Evolutionary conservation across 2,329 filamentous ascomycete species (phyloP).

Genomic region (Sclerotinia nivalis): DNA sequence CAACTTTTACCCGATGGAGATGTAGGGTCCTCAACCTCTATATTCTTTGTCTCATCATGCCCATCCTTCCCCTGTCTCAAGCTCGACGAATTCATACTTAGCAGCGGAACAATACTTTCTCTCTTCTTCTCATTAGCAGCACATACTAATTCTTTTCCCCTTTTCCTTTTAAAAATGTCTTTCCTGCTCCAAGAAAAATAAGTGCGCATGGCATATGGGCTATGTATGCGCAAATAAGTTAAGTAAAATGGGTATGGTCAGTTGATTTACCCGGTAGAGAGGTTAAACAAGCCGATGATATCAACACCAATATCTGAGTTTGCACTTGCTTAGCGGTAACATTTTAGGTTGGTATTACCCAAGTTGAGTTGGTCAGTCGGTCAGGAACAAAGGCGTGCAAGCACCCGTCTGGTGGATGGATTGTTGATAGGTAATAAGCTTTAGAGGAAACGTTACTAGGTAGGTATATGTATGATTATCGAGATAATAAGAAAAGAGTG

Average conservation of each 20-base stretch:
- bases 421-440: background rate
- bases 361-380: background rate
- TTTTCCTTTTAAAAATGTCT: background rate
- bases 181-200: background rate
- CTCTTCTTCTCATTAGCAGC: background rate
- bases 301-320: conserved; percentile 7
- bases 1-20: background rate
- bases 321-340: conserved; percentile 15
- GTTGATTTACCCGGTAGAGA: background rate
- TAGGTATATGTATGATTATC: background rate
- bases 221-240: background rate
- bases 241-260: background rate
- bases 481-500: background rate
- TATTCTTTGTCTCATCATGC: background rate
- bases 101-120: conserved; percentile 18
- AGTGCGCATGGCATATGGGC: background rate
- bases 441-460: background rate
- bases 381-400: background rate
- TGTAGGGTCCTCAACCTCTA: background rate
- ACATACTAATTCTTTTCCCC: background rate
- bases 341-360: conserved; percentile 5
- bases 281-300: conserved; percentile 9
- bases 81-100: conserved; percentile 14
- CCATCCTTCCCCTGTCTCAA: background rate
- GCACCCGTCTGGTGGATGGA: background rate